Percentiles rank a stretch among this genome's conserved stretches.
Evolutionary conservation across 2,329 filamentous ascomycete genomes (phyloP).

Genomic region (Diaporthe aspalathi): DNA sequence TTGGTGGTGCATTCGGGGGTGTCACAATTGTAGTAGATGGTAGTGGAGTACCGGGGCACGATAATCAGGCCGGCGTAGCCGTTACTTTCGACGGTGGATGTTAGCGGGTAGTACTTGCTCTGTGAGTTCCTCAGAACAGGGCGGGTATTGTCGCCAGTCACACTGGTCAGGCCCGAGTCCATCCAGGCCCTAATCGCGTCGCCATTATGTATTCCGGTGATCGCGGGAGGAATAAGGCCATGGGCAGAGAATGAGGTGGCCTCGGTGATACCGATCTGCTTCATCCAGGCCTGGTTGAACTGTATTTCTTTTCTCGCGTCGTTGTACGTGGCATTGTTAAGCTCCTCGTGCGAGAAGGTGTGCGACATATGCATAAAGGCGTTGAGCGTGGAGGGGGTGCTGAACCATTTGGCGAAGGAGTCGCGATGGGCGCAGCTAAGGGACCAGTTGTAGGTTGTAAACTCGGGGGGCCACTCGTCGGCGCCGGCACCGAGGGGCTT

Average conservation of each 20-base stretch:
- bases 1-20: background rate
- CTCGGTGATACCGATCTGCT: background rate
- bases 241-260: conserved; percentile 12
- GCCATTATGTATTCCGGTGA: conserved; percentile 8
- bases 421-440: background rate
- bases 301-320: background rate
- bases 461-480: background rate
- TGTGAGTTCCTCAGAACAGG: background rate
- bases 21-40: conserved; percentile 15
- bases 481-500: background rate
- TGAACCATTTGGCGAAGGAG: conserved; percentile 9
- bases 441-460: background rate
- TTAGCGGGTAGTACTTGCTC: conserved; percentile 6
- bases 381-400: conserved; percentile 3
- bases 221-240: conserved; percentile 3
- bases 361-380: conserved; percentile 18
- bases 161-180: conserved; percentile 11
- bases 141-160: conserved; percentile 1
- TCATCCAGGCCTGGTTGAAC: conserved; percentile 26
- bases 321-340: conserved; percentile 3
- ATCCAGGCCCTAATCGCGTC: conserved; percentile 4
- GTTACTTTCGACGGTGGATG: background rate
- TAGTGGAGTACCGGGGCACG: background rate
- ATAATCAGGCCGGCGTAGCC: background rate
- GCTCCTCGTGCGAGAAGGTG: conserved; percentile 8